phyloP scores from a whole-genome alignment of 75 land plant species.

The Picea sitchensis region DNA sequence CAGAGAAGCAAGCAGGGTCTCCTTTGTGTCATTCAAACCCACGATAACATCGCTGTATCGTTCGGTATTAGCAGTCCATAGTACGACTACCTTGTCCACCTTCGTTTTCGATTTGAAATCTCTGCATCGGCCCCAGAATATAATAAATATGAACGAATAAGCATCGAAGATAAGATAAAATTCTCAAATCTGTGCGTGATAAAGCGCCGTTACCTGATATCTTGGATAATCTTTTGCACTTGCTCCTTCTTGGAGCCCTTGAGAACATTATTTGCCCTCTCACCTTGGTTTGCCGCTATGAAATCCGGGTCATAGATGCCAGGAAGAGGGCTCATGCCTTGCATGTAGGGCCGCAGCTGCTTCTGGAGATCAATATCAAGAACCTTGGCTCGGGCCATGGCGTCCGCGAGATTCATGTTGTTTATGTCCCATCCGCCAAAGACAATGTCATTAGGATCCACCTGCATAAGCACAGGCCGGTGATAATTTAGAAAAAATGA shows the following conservation, averaged over 20 bases:
- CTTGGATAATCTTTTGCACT: constrained; percentile 28
- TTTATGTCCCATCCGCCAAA: constrained; percentile 59
- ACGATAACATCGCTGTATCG: constrained; percentile 54
- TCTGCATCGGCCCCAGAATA: neutral
- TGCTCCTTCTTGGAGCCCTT: constrained; percentile 55
- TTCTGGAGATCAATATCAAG: constrained; percentile 51
- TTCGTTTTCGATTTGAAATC: constrained; percentile 43
- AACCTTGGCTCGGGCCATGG: constrained; percentile 49
- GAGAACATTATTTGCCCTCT: constrained; percentile 41
- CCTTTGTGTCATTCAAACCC: constrained; percentile 49
- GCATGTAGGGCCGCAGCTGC: constrained; percentile 50
- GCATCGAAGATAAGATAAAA: neutral
- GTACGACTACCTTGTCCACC: constrained; percentile 44
- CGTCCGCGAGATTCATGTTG: constrained; percentile 47
- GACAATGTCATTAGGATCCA: constrained; percentile 45
- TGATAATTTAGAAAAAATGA: neutral
- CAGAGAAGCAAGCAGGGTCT: constrained; percentile 34
- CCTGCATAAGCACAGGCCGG: constrained; percentile 17
- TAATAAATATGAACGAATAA: neutral
- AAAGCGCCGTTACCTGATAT: constrained; percentile 27
- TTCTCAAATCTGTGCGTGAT: too few relatives aligned
- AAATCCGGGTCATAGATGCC: constrained; percentile 54
- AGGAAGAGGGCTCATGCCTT: constrained; percentile 45
- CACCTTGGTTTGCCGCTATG: constrained; percentile 51
- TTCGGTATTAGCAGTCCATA: constrained; percentile 58